Evolutionary conservation across 2,329 filamentous ascomycete species (phyloP), one percentile per base, ranked within the genome.

Genomic region (Exophiala lecanii-corni): DNA sequence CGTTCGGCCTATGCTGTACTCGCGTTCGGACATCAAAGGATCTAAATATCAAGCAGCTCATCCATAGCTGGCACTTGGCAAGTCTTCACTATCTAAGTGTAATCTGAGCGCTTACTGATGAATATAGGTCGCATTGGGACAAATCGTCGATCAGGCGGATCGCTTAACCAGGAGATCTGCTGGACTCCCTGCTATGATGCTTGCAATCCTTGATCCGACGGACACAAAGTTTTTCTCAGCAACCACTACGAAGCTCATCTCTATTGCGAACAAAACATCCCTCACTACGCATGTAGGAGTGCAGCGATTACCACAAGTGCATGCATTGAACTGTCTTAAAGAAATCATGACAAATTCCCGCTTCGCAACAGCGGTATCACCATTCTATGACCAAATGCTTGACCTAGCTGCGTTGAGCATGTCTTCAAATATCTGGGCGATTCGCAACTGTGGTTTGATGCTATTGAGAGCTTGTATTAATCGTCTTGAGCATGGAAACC

Each of bases 291-390:
- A 62, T 9, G n/a, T 3, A 23, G 50, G 70, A 47, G 70, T 76
- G 36, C 66, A 74, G 20, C 73, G 84, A 30, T 68, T 97, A 3
- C 84, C 89, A 0, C 91, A 98, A 63, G 92, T 98, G 0, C 92
- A 98, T 62, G 89, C 92, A 0, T 76, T 95, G 59, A 98, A 98
- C 61, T 95, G 86, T 48, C 70, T 98, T 44, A 92, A 92, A 59
- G 89, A 94, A 52, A 82, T 95, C 2, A 92, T 96, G 64, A 91
- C 86, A 44, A 89, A 83, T 54, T 87, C 88, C 0, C 78, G 80
- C 37, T 72, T 97, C 10, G 75, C 86, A 19, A 79, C 79, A 42
- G 75, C 76, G 40, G 85, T 87, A 0, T 87, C 94, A 56, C 70
- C 71, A 1, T 84, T 89, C 55, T 73, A 96, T 5, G 81, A 85